These are phyloP conservation scores for Coriaria nepalensis DNA, from an alignment of 306 rosid species.

Conservation along the genomic window DNA sequence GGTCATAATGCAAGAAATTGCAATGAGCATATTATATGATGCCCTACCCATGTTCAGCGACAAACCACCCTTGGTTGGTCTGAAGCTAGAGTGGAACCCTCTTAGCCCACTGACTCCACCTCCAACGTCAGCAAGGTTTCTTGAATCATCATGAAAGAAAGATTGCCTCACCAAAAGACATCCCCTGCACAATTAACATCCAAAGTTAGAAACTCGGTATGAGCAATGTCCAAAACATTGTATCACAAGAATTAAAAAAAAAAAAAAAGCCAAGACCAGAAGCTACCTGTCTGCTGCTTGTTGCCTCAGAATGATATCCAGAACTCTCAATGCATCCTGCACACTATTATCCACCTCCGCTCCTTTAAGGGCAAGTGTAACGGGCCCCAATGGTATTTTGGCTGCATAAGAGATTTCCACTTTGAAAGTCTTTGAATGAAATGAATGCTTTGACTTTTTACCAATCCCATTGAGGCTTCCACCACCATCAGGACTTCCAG, in stretches of 20 bases:
- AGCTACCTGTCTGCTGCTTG: constrained; percentile 63
- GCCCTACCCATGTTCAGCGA: constrained; percentile 77
- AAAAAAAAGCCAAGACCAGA: constrained; percentile 7
- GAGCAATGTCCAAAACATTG: no score
- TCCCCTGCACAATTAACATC: constrained; percentile 48
- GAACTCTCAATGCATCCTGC: constrained; percentile 71
- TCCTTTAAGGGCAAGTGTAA: constrained; percentile 36
- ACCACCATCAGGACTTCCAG: constrained; percentile 24
- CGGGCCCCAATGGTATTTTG: constrained; percentile 51
- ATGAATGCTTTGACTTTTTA: constrained; percentile 43
- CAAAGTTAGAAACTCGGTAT: no score
- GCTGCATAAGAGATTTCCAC: constrained; percentile 48
- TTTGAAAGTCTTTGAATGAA: constrained; percentile 40
- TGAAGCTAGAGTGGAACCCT: constrained; percentile 84
- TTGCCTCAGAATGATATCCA: constrained; percentile 65
- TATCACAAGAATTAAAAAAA: no score
- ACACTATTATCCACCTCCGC: constrained; percentile 29
- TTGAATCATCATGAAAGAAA: constrained; percentile 58
- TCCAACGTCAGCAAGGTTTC: constrained; percentile 61
- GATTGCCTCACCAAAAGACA: constrained; percentile 86
- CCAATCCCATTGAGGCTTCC: constrained; percentile 27
- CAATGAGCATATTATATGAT: constrained; percentile 1
- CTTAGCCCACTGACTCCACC: constrained; percentile 60
- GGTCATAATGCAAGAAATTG: constrained; percentile 10
- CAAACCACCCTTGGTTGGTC: constrained; percentile 48